These are phyloP conservation scores for Aschersonia sp. DNA, from an alignment of 2,329 filamentous ascomycete species.

Conservation along the genomic window DNA sequence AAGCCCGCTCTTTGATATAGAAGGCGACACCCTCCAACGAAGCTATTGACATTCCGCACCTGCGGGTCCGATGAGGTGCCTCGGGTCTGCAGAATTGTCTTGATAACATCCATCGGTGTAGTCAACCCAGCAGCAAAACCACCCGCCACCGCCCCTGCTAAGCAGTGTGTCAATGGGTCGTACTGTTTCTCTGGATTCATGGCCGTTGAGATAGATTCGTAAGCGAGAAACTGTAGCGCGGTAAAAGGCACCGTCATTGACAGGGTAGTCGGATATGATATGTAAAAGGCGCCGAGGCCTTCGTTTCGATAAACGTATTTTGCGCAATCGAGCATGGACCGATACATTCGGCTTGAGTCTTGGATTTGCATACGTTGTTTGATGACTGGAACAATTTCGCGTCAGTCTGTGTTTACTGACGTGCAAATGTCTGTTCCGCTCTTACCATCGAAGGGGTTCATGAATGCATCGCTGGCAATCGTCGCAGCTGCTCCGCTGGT, in stretches of 20 bases:
- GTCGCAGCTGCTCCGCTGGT: constrained; percentile 89
- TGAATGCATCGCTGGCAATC: constrained; percentile 92
- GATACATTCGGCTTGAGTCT: constrained; percentile 76
- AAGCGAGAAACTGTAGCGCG: constrained; percentile 90
- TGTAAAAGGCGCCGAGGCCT: constrained; percentile 85
- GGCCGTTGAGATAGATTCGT: constrained; percentile 87
- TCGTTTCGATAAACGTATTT: constrained; percentile 76
- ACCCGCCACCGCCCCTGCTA: constrained; percentile 82
- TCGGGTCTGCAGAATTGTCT: constrained; percentile 89
- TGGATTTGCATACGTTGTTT: constrained; percentile 99
- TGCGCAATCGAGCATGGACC: constrained; percentile 75
- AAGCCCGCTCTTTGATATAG: constrained; percentile 74
- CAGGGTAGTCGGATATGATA: constrained; percentile 93
- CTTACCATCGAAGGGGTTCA: constrained; percentile 97
- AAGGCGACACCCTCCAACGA: constrained; percentile 64
- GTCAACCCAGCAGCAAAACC: constrained; percentile 88
- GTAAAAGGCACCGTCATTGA: constrained; percentile 99
- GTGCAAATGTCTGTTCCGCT: background rate
- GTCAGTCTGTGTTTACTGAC: background rate
- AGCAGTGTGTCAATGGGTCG: constrained; percentile 85
- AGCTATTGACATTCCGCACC: constrained; percentile 69
- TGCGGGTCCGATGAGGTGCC: constrained; percentile 71
- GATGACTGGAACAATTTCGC: constrained; percentile 50
- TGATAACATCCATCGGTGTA: constrained; percentile 94
- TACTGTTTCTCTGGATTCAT: constrained; percentile 82